Evolutionary conservation across 2,329 filamentous ascomycete genomes (phyloP), one percentile per base, ranked within the genome.

Genomic region (Aspergillus udagawae): DNA sequence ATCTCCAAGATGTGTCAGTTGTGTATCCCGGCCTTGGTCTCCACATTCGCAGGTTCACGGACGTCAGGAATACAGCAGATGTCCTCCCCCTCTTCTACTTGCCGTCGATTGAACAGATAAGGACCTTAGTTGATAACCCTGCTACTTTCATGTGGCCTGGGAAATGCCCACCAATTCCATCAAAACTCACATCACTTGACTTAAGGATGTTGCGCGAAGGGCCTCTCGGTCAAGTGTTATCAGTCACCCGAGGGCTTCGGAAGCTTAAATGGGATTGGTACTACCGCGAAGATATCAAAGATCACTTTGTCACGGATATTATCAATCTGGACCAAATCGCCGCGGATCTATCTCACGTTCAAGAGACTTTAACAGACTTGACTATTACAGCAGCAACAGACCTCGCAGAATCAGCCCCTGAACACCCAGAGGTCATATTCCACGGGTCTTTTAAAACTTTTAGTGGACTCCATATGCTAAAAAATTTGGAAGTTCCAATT

Each of bases 61-160:
- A 35, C 2, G 7, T 51, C 50, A 60, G 52, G n/a, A 63, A 63
- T 29, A 61, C 60, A 3, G 45, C 53, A 41, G 61, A 62, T 49
- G 27, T 60, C 42, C 35, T 67, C 17, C 49, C 64, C 14, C 48
- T 65, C 8, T 62, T 66, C 17, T 66, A 66, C 50, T 44, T 67
- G 23, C 63, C 60, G 9, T 56, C 45, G 4, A 21, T 65, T 27
- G 8, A 60, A 55, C 57, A 12, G 20, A 53, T 67, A 51, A 48
- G 32, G 17, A 52, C 51, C 44, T 55, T 55, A 4, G 56, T 67
- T 23, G 49, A 65, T n/a, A 67, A 60, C 38, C 60, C 62, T 1
- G 17, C 12, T 49, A 49, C 29, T 8, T 65, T 62, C 20, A 45
- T 35, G 7, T 65, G 65, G 64, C 59, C 63, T 51, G 44, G 32